Percentiles rank a stretch among this genome's conserved stretches.
Conservation (phyloP, 768 basidiomycete genomes). For the Cystofilobasidium capitatum region DNA sequence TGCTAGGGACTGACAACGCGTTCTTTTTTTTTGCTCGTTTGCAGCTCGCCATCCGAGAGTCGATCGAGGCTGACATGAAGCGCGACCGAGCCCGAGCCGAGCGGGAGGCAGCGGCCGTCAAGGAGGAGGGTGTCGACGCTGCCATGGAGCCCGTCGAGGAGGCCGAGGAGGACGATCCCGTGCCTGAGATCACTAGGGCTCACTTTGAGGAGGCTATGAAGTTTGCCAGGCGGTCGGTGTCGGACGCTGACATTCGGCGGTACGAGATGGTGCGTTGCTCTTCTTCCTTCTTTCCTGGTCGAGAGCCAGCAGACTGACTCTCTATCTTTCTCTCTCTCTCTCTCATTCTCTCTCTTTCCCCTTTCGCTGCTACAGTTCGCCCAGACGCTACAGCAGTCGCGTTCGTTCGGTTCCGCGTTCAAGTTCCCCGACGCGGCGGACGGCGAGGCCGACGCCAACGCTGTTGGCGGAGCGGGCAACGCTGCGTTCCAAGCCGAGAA, state of each 20-base stretch:
- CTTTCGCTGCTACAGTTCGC: slow-evolving; percentile 68
- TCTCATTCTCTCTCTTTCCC: slow-evolving; percentile 11
- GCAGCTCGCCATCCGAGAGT: slow-evolving; percentile 54
- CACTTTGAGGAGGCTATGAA: slow-evolving; percentile 99
- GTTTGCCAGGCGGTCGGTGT: slow-evolving; percentile 74
- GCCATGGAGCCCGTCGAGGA: slow-evolving; percentile 48
- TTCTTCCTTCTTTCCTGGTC: background rate
- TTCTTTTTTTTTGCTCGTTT: background rate
- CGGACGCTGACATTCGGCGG: slow-evolving; percentile 41
- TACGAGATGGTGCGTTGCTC: slow-evolving; percentile 64
- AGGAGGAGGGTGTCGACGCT: slow-evolving; percentile 50
- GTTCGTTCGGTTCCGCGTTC: slow-evolving; percentile 74
- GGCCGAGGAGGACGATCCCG: slow-evolving; percentile 80
- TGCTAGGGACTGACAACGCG: background rate
- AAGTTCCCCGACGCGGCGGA: slow-evolving; percentile 81
- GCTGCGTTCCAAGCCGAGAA: slow-evolving; percentile 23
- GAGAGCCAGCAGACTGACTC: slow-evolving; percentile 9
- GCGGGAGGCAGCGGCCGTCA: slow-evolving; percentile 63
- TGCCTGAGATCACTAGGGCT: slow-evolving; percentile 52
- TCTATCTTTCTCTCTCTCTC: background rate
- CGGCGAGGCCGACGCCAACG: slow-evolving; percentile 28
- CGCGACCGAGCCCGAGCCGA: slow-evolving; percentile 66
- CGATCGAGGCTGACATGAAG: slow-evolving; percentile 85
- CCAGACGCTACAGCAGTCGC: slow-evolving; percentile 47
- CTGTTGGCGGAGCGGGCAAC: slow-evolving; percentile 36